phyloP scores from a whole-genome alignment of 352 stramenopile species.

The Pythium phragmiticola region DNA sequence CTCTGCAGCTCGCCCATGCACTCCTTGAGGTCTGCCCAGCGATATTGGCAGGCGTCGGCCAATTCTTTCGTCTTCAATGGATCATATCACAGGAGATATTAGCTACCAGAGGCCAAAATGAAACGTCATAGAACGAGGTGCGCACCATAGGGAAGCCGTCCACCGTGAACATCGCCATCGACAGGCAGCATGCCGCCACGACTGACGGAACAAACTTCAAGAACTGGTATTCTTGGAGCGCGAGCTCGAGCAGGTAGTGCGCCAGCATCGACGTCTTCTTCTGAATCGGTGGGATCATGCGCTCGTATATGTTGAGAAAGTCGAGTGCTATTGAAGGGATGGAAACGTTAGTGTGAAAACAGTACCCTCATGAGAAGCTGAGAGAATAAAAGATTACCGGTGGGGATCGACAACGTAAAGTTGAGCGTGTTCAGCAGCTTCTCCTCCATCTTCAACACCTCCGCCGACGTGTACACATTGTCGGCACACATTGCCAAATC shows the following conservation, averaged over 20 bases:
- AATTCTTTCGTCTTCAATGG: slow-evolving; percentile 67
- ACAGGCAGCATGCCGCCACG: slow-evolving; percentile 82
- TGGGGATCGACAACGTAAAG: slow-evolving; percentile 89
- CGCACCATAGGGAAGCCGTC: slow-evolving; percentile 80
- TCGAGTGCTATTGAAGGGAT: slow-evolving; percentile 55
- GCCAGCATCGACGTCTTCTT: slow-evolving; percentile 86
- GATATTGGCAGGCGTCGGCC: slow-evolving; percentile 76
- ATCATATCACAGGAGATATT: slow-evolving; percentile 2
- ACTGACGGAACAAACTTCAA: slow-evolving; percentile 82
- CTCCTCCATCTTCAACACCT: slow-evolving; percentile 92
- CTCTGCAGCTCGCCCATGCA: slow-evolving; percentile 83
- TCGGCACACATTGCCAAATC: slow-evolving; percentile 90
- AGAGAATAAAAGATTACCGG: slow-evolving; percentile 38
- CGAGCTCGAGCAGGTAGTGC: slow-evolving; percentile 88
- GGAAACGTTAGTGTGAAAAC: slow-evolving; percentile 1
- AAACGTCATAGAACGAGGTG: not conserved
- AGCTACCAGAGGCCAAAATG: not conserved
- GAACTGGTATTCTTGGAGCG: slow-evolving; percentile 88
- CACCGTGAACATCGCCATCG: slow-evolving; percentile 84
- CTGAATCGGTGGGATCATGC: slow-evolving; percentile 81
- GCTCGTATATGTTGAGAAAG: slow-evolving; percentile 89
- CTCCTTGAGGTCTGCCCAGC: slow-evolving; percentile 73
- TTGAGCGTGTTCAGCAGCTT: slow-evolving; percentile 91
- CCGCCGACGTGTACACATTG: slow-evolving; percentile 87
- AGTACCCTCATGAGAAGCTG: not conserved